Base-by-base conservation (phyloP, 345 rosid species). In the Eucalyptus tenuipes region DNA sequence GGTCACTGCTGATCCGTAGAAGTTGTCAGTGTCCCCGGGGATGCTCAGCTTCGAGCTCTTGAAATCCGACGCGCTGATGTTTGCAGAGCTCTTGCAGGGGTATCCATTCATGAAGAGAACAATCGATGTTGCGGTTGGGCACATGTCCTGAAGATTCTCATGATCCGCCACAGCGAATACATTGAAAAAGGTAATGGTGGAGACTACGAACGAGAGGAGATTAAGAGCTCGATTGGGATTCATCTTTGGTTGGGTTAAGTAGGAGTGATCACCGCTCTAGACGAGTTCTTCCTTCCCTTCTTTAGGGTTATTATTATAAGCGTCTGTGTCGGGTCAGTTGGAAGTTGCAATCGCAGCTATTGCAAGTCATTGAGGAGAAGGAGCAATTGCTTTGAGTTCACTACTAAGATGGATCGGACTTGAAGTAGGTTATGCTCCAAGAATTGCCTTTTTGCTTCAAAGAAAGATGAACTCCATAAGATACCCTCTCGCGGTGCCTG, bases 91-190 rank as follows among this genome's bases (percentile, higher is more conserved):
- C 92, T 97, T 96, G 93, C 99, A 97, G 55, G 95, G 96, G 89
- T 93, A 92, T 24, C 99, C 99, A 29, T 96, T 96, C 88, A 97
- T 86, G 93, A 96, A 97, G 75, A 93, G 45, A 48, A 88, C 48
- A 3, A 6, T 88, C 44, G 88, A 87, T 7, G 91, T 88, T 29
- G 89, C 92, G 1, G 98, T 91, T 2, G 99, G 99, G 90, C 99
- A 97, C 44, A 79, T 82, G 89, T 96, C 99, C 86, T 92, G 95
- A 88, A 97, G 89, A 87, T 93, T 95, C 86, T 88, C 95, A 3
- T 47, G n/a, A 49, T 96, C 98, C 31, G 95, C 92, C 24, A 10
- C 13, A 4, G 5, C 27, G 2, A 71, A 37, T 3, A 2, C 45
- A 37, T 18, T 5, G 81, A 71, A 71, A 20, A 71, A 71, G 4